phyloP scores from a whole-genome alignment of 208 protist genomes.

The Naegleria fowleri region DNA sequence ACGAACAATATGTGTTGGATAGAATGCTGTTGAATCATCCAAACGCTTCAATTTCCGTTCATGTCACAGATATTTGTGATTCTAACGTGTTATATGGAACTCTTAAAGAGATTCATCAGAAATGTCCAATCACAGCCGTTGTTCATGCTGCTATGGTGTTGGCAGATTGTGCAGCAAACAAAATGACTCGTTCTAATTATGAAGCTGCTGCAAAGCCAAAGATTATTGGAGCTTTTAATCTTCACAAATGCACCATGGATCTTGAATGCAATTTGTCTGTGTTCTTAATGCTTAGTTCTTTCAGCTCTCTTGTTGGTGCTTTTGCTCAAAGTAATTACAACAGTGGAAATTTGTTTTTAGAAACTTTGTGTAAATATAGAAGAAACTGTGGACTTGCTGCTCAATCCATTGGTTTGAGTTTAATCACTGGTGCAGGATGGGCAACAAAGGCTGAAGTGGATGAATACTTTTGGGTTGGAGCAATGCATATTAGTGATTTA shows the following conservation, averaged over 20 bases:
- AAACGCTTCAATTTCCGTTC: neutral
- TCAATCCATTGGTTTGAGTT: conserved; percentile 41
- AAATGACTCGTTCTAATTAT: conserved; percentile 37
- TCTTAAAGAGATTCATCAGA: neutral
- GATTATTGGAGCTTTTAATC: conserved; percentile 39
- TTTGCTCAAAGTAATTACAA: conserved; percentile 45
- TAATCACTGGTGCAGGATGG: conserved; percentile 40
- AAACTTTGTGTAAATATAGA: conserved; percentile 35
- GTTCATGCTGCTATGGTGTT: conserved; percentile 45
- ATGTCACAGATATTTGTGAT: neutral
- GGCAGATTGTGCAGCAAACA: conserved; percentile 34
- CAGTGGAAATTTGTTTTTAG: conserved; percentile 45
- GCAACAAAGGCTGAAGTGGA: conserved; percentile 20
- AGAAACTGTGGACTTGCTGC: conserved; percentile 36
- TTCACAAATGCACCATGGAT: neutral
- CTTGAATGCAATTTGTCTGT: conserved; percentile 28
- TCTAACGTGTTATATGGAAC: neutral
- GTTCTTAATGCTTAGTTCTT: conserved; percentile 43
- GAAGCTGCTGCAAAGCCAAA: conserved; percentile 44
- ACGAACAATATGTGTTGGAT: neutral
- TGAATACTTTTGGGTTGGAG: conserved; percentile 1
- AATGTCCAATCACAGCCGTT: conserved; percentile 31
- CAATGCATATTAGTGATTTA: neutral
- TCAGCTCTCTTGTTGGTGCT: conserved; percentile 42
- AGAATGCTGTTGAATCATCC: neutral